Evolutionary conservation across 1,284 basidiomycete genomes (phyloP).

Genomic region (Irpex lacteus): DNA sequence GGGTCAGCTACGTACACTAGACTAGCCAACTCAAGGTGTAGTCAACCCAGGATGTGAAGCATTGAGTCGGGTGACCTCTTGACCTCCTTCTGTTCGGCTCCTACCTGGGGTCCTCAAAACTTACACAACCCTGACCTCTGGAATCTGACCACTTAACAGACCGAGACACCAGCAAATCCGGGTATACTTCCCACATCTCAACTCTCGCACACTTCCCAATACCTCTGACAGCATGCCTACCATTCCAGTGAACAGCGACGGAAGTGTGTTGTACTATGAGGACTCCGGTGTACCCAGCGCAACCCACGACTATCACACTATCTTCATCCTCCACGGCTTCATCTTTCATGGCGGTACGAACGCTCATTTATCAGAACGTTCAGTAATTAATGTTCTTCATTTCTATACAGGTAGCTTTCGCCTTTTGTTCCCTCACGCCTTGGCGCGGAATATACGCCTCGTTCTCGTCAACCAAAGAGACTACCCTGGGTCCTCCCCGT

Average conservation of each 20-base stretch:
- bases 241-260: slow-evolving; percentile 6
- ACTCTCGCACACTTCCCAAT: neutral
- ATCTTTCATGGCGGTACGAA: slow-evolving; percentile 8
- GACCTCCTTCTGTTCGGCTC: no score
- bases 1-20: no score
- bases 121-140: no score
- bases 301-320: neutral
- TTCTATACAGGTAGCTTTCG: slow-evolving; percentile 4
- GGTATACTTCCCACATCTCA: no score
- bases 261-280: slow-evolving; percentile 8
- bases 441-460: slow-evolving; percentile 4
- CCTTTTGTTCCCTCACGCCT: slow-evolving; percentile 1
- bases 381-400: slow-evolving; percentile 43
- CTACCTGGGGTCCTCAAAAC: no score
- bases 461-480: slow-evolving; percentile 7
- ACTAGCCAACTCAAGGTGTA: no score
- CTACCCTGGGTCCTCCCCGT: slow-evolving; percentile 6
- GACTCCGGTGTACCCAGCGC: slow-evolving; percentile 4
- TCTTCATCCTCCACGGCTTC: slow-evolving; percentile 5
- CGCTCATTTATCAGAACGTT: neutral
- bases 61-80: no score
- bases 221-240: slow-evolving; percentile 2
- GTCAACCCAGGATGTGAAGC: no score
- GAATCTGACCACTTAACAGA: no score
- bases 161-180: no score